A percentile compares a stretch with the other conserved stretches of the same genome.
phyloP scores from a whole-genome alignment of 352 stramenopile species.

The Phytophthora hybrid region DNA sequence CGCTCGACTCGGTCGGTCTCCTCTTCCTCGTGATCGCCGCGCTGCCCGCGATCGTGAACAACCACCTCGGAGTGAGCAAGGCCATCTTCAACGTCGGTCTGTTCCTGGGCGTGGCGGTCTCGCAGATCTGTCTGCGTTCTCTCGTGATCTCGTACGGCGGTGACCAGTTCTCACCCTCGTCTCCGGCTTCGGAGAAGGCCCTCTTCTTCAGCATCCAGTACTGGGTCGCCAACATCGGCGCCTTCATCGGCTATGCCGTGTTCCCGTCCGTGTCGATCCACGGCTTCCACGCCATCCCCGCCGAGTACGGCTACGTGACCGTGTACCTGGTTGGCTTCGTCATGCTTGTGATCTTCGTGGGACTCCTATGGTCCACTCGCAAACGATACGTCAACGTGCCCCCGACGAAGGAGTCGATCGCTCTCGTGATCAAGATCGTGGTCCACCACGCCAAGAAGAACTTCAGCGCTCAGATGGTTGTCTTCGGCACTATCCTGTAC shows the following conservation, averaged over 20 bases:
- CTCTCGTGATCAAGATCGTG: slow-evolving; percentile 10
- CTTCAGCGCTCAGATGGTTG: slow-evolving; percentile 7
- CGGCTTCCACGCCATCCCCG: slow-evolving; percentile 1
- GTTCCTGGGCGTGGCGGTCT: background rate
- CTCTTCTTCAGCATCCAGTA: slow-evolving; percentile 11
- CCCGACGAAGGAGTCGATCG: slow-evolving; percentile 2
- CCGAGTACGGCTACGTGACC: background rate
- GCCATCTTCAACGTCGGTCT: slow-evolving; percentile 10
- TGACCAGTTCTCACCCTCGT: background rate
- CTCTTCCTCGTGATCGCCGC: slow-evolving; percentile 7
- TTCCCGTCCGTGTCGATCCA: slow-evolving; percentile 11
- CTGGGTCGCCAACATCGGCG: slow-evolving; percentile 8
- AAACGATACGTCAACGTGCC: slow-evolving; percentile 3
- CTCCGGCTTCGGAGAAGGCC: background rate
- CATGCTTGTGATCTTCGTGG: slow-evolving; percentile 5
- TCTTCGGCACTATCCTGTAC: slow-evolving; percentile 1
- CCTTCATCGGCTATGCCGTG: slow-evolving; percentile 4
- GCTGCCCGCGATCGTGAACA: background rate
- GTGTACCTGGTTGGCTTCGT: slow-evolving; percentile 2
- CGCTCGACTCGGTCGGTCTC: slow-evolving; percentile 4
- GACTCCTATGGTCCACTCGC: background rate
- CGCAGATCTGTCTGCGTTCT: slow-evolving; percentile 4
- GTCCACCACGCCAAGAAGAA: slow-evolving; percentile 4
- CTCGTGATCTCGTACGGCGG: slow-evolving; percentile 6
- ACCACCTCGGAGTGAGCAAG: slow-evolving; percentile 6